A percentile compares a stretch with the other conserved stretches of the same genome.
Conservation (phyloP, 805 yeast species). For the Barnettozyma vustinii region DNA sequence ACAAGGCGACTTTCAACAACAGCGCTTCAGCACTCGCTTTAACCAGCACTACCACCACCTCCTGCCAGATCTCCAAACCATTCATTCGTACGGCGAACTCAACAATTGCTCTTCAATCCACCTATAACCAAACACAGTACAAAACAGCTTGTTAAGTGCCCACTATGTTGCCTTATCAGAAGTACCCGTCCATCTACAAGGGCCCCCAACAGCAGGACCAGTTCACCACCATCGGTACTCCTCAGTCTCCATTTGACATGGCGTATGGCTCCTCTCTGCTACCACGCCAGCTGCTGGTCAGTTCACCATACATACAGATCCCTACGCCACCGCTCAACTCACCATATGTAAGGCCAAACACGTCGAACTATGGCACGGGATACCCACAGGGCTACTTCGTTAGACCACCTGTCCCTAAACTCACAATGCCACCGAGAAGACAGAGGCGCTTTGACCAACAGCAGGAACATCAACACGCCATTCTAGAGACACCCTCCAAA, state of each 20-base stretch:
- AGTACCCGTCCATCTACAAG: conserved; percentile 19
- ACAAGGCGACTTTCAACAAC: neutral
- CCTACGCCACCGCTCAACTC: conserved; percentile 31
- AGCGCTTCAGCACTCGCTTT: neutral
- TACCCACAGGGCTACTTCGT: conserved; percentile 5
- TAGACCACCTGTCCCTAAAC: conserved; percentile 21
- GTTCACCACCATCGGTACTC: conserved; percentile 21
- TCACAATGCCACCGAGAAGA: conserved; percentile 17
- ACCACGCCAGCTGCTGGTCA: conserved; percentile 55
- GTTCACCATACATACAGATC: conserved; percentile 50
- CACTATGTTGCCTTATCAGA: conserved; percentile 18
- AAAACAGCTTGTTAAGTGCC: neutral
- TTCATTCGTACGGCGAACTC: neutral
- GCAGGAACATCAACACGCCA: neutral
- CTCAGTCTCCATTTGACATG: conserved; percentile 54
- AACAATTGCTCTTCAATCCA: neutral
- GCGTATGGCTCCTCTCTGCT: conserved; percentile 55
- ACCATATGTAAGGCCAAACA: conserved; percentile 15
- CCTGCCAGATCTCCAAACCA: neutral
- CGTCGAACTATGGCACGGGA: conserved; percentile 7
- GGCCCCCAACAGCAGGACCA: conserved; percentile 10
- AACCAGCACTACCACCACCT: too few relatives aligned
- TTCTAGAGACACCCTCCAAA: conserved; percentile 5
- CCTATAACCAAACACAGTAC: neutral
- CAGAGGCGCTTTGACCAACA: conserved; percentile 3